Percentiles rank a stretch among this genome's conserved stretches.
phyloP scores from a whole-genome alignment of 2,329 filamentous ascomycete species.

The Botrytis squamosa region DNA sequence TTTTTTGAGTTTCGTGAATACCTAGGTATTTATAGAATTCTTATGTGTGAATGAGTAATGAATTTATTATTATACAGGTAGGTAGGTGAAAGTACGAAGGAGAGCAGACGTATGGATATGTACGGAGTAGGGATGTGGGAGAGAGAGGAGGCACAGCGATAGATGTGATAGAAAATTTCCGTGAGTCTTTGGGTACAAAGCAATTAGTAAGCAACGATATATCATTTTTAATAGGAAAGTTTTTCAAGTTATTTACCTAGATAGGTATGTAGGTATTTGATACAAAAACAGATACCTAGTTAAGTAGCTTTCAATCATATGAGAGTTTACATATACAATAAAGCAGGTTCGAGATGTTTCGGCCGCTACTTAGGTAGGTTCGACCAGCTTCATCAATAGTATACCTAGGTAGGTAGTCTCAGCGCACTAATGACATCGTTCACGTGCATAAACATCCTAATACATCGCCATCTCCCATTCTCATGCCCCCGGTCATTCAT shows the following conservation, averaged over 20 bases:
- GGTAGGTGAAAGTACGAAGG: neutral
- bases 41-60: constrained; percentile 1
- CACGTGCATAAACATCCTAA: neutral
- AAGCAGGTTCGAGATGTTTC: neutral
- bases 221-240: neutral
- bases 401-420: too few relatives aligned
- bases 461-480: neutral
- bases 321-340: neutral
- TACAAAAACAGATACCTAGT: neutral
- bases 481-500: neutral
- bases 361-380: neutral
- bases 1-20: neutral
- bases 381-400: too few relatives aligned
- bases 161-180: constrained; percentile 8
- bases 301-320: neutral
- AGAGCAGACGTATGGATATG: neutral
- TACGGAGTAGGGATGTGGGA: neutral
- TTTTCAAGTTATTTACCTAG: neutral
- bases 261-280: neutral
- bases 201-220: neutral
- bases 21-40: neutral
- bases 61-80: too few relatives aligned
- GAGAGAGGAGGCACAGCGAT: neutral
- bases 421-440: neutral
- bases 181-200: neutral